Evolutionary conservation across 176 grass and related monocot species (phyloP), one percentile per base, ranked within the genome.

Genomic region (Bolboschoenus planiculmis): DNA sequence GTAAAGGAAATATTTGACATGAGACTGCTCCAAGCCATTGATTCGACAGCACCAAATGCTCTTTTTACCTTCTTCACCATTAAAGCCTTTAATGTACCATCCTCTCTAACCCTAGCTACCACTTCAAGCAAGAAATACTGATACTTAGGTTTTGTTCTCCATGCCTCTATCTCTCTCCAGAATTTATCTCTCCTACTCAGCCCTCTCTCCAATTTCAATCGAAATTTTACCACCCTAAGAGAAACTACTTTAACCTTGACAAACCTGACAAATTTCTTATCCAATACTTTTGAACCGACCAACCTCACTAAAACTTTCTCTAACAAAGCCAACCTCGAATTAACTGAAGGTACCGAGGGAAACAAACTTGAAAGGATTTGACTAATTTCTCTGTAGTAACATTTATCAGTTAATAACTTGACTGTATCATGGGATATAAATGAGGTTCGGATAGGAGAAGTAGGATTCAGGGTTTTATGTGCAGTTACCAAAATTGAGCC

Each of bases 1-100:
- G 95, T 93, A 71, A 95, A 98, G 33, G 95, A 98, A 79, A 95
- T 34, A 68, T 98, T 98, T 63, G 89, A 93, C 63, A 87, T 89
- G 55, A 97, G 42, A 78, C 86, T 93, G 85, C 95, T 88, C 90
- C 90, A 93, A 43, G 92, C 85, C 78, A 80, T 84, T 63, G 95
- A 89, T 36, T 95, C 95, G 20, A 29, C 66, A 44, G 78, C 40
- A 36, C 56, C 46, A 64, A 93, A 84, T 33, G 83, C 61, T 71
- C 62, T 80, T 66, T 85, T 93, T 31, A 90, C 83, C 65, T 87
- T 97, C 84, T 94, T 95, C 74, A 91, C 87, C 8, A 81, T 58
- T 48, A 95, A 42, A 86, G 78, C 73, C 83, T 93, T 94, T 55
- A 98, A 64, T 10, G 51, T 79, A 35, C 89, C 79, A 7, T 89